Evolutionary conservation across 352 stramenopile genomes (phyloP), one percentile per base, ranked within the genome.

Genomic region (Nothophytophthora sp.): DNA sequence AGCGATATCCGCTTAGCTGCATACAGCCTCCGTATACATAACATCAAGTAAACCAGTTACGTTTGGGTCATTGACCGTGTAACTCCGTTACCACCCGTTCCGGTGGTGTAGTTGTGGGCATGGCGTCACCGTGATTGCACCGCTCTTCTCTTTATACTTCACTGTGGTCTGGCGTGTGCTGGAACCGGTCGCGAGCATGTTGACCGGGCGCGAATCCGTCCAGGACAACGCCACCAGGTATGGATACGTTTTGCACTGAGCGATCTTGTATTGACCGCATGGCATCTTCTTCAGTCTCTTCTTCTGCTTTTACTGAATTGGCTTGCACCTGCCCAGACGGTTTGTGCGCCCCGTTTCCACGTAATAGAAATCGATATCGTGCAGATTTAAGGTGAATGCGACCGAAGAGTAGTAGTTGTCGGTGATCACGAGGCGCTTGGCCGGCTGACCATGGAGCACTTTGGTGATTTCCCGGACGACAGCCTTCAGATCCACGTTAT

Each of bases 321-420:
- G 8, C 11, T 42, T 30, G 22, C 27, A 60, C 39, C 46, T 60
- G 1, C 52, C 49, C 3, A 63, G 25, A 0, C 44, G 52, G 19
- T 64, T 46, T 1, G 38, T 46, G 0, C 57, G 52, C 0, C 33
- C 34, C 0, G 57, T 67, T 0, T 43, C 52, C 4, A 68, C 48
- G 22, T 63, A 45, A 23, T 64, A 65, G 0, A 55, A 20, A 0
- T 15, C 38, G 29, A 52, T 54, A 3, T 49, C 5, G 15, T 63
- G 24, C 6, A 72, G 37, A 20, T 55, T 61, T 9, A 56, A 24
- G 13, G 28, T 47, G 11, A 51, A 20, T n/a, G 30, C 24, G 1
- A n/a, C n/a, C 13, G 40, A 33, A 7, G 33, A 37, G 50, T 50
- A 57, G 46, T 50, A 62, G 25, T 57, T 57, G 22, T 52, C 39